Evolutionary conservation across 2,329 filamentous ascomycete genomes (phyloP).

Genomic region (Metarhizium humberi): DNA sequence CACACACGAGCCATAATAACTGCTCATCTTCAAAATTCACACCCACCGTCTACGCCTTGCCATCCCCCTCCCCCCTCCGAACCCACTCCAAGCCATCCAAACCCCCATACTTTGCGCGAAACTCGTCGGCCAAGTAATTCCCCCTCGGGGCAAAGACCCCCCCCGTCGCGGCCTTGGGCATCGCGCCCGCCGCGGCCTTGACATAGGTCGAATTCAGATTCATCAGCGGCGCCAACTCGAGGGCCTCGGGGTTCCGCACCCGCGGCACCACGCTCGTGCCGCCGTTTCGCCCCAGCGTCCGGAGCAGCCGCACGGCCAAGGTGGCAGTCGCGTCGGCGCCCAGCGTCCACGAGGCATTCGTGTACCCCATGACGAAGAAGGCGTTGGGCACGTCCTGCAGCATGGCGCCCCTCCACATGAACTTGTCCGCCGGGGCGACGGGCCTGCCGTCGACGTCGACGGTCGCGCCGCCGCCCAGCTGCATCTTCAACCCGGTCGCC

Average conservation of each 20-base stretch:
- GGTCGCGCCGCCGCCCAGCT: constrained; percentile 7
- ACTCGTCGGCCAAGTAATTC: constrained; percentile 1
- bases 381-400: constrained; percentile 52
- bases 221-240: background rate
- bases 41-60: too few species aligned
- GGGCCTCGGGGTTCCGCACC: background rate
- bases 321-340: constrained; percentile 35
- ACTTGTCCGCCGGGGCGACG: constrained; percentile 33
- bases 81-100: background rate
- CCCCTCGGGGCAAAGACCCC: background rate
- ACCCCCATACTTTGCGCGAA: background rate
- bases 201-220: background rate
- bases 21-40: too few species aligned
- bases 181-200: background rate
- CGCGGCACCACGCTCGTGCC: background rate
- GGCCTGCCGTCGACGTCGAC: constrained; percentile 35
- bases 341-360: constrained; percentile 51
- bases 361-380: constrained; percentile 49
- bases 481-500: constrained; percentile 51
- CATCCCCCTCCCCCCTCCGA: background rate
- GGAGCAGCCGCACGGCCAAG: background rate
- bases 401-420: constrained; percentile 52
- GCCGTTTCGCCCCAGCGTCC: background rate
- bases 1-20: too few species aligned
- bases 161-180: background rate